These are phyloP conservation scores for Protomyces gravidus DNA, from an alignment of 1,139 yeast genomes.

Conservation along the genomic window DNA sequence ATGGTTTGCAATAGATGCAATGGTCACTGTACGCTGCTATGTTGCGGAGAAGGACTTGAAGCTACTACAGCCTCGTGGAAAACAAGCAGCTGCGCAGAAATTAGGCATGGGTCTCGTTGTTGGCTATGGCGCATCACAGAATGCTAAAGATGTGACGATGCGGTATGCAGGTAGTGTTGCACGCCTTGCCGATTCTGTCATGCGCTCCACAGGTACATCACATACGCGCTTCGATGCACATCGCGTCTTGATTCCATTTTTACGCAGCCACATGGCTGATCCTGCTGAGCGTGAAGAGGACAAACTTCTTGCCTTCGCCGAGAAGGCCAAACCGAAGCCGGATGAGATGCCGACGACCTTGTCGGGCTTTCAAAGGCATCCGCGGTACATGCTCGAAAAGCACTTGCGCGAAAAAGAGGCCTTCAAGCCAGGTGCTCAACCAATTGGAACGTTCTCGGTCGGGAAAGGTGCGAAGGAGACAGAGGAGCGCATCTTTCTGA, in stretches of 20 bases:
- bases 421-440: constrained; percentile 58
- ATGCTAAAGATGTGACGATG: constrained; percentile 76
- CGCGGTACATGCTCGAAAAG: constrained; percentile 63
- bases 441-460: constrained; percentile 59
- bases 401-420: constrained; percentile 71
- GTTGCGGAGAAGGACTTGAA: constrained; percentile 17
- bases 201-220: constrained; percentile 48
- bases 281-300: constrained; percentile 64
- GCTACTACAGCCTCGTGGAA: constrained; percentile 16
- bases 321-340: constrained; percentile 43
- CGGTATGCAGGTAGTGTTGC: constrained; percentile 73
- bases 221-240: constrained; percentile 70
- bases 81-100: constrained; percentile 14
- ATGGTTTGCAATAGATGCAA: constrained; percentile 84
- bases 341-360: constrained; percentile 87
- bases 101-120: constrained; percentile 38
- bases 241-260: constrained; percentile 4
- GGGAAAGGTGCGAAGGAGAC: constrained; percentile 37
- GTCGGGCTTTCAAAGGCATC: constrained; percentile 81
- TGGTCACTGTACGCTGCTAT: constrained; percentile 46
- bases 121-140: constrained; percentile 64
- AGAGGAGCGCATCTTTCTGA: constrained; percentile 52
- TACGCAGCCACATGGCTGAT: background rate
- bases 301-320: constrained; percentile 62
- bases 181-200: constrained; percentile 49